Evolutionary conservation across 2,329 filamentous ascomycete genomes (phyloP).

Genomic region (Hypocrella siamensis): DNA sequence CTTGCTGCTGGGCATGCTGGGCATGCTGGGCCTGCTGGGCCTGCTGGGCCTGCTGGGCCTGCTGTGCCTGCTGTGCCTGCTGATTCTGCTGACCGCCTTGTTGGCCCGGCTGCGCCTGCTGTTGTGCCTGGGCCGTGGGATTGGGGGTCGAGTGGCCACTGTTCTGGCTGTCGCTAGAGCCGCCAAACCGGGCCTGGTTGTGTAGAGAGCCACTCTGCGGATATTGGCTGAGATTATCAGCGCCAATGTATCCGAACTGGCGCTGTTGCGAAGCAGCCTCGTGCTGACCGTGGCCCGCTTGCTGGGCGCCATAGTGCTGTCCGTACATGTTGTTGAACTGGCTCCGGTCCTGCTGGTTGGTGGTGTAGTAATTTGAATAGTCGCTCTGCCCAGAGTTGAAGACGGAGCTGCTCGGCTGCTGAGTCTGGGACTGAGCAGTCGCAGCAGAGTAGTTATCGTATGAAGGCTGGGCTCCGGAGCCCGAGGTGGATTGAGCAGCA

Average conservation of each 20-base stretch:
- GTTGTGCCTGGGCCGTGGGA: slow-evolving; percentile 45
- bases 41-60: slow-evolving; percentile 24
- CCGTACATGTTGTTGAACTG: slow-evolving; percentile 74
- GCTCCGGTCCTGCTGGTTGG: slow-evolving; percentile 55
- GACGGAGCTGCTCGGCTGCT: slow-evolving; percentile 41
- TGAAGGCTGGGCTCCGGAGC: slow-evolving; percentile 31
- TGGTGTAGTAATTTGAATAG: slow-evolving; percentile 74
- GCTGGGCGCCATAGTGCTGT: slow-evolving; percentile 40
- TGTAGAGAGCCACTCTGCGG: slow-evolving; percentile 49
- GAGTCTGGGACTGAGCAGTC: slow-evolving; percentile 40
- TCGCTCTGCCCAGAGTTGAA: slow-evolving; percentile 65
- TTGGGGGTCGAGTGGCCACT: slow-evolving; percentile 88
- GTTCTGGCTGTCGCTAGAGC: slow-evolving; percentile 54
- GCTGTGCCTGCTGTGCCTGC: slow-evolving; percentile 17
- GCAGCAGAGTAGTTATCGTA: slow-evolving; percentile 46
- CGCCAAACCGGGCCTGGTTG: slow-evolving; percentile 44
- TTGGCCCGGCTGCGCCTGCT: slow-evolving; percentile 23
- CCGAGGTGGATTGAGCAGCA: slow-evolving; percentile 43
- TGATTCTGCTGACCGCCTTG: slow-evolving; percentile 22
- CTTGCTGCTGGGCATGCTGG: slow-evolving; percentile 19
- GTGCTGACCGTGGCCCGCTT: slow-evolving; percentile 49
- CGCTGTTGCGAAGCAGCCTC: slow-evolving; percentile 62
- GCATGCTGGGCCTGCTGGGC: slow-evolving; percentile 21
- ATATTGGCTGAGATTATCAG: slow-evolving; percentile 51
- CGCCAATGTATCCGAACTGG: slow-evolving; percentile 56